Percentiles rank a stretch among this genome's conserved stretches.
These are phyloP conservation scores for Solanum acaule DNA, from an alignment of 257 asterid species.

Conservation along the genomic window DNA sequence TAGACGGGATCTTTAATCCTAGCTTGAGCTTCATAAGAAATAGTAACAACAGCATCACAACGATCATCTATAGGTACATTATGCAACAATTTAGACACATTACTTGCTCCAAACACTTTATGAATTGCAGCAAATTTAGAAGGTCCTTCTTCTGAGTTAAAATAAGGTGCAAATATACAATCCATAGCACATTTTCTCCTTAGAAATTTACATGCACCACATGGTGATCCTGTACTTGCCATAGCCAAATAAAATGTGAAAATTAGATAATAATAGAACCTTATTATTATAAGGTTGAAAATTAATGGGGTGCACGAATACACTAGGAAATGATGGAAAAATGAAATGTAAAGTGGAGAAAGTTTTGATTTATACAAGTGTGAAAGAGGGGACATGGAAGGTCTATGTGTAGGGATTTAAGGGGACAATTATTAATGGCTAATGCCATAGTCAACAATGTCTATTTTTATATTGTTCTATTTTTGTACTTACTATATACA, in stretches of 20 bases:
- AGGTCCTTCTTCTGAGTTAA: constrained; percentile 77
- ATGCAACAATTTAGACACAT: constrained; percentile 61
- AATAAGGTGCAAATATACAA: constrained; percentile 78
- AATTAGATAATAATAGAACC: not conserved
- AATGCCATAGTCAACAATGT: not conserved
- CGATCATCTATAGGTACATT: constrained; percentile 69
- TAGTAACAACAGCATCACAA: constrained; percentile 71
- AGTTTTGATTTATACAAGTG: not conserved
- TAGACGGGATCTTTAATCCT: constrained; percentile 75
- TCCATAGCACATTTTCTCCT: constrained; percentile 73
- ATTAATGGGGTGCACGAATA: not conserved
- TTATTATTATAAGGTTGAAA: not conserved
- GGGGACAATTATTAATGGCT: constrained; percentile 28
- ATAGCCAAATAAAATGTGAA: not conserved
- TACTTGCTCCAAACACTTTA: constrained; percentile 94
- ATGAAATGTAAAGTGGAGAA: constrained; percentile 12
- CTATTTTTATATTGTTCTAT: not conserved
- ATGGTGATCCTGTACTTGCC: constrained; percentile 58
- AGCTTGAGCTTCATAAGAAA: constrained; percentile 90
- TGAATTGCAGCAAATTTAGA: constrained; percentile 91
- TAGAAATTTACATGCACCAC: constrained; percentile 96
- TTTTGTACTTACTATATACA: not conserved
- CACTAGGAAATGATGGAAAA: not conserved
- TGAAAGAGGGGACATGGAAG: constrained; percentile 41
- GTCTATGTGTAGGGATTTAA: constrained; percentile 48